Conservation (phyloP, 257 asterid genomes). For the Ehretia macrophylla region DNA sequence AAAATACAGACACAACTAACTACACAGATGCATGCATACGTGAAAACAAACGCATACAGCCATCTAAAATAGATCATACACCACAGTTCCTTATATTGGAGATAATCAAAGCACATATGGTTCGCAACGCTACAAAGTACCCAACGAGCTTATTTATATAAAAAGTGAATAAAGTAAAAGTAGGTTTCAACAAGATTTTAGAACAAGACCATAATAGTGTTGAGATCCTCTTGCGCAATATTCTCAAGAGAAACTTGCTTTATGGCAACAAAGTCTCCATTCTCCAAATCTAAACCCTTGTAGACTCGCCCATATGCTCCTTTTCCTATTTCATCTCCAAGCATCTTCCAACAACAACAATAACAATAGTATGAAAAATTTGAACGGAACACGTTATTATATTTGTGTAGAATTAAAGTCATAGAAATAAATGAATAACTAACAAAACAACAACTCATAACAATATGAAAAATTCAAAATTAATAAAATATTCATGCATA, state of each 20-base stretch:
- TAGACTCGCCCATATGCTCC: conserved; percentile 99
- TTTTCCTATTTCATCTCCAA: conserved; percentile 98
- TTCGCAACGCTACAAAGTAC: not conserved
- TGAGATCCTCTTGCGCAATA: conserved; percentile 90
- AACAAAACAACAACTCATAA: too few relatives aligned
- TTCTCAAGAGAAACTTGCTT: conserved; percentile 95
- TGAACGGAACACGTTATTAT: not conserved
- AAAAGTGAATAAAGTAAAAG: too few relatives aligned
- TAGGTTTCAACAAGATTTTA: not conserved
- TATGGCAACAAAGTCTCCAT: conserved; percentile 97
- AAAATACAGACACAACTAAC: too few relatives aligned
- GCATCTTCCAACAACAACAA: conserved; percentile 44
- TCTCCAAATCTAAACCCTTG: conserved; percentile 95
- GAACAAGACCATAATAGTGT: conserved; percentile 61
- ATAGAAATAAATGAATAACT: too few relatives aligned
- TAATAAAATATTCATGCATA: too few relatives aligned
- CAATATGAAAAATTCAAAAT: too few relatives aligned
- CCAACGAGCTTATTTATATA: not conserved
- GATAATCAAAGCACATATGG: not conserved
- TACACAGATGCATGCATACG: not conserved
- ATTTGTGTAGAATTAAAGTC: not conserved
- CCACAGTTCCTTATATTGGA: not conserved
- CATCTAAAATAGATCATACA: too few relatives aligned
- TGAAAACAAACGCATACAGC: not conserved
- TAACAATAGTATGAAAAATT: not conserved